A percentile compares a stretch with the other conserved stretches of the same genome.
Evolutionary conservation across 2,329 filamentous ascomycete genomes (phyloP).

Genomic region (Penicillium polonicum): DNA sequence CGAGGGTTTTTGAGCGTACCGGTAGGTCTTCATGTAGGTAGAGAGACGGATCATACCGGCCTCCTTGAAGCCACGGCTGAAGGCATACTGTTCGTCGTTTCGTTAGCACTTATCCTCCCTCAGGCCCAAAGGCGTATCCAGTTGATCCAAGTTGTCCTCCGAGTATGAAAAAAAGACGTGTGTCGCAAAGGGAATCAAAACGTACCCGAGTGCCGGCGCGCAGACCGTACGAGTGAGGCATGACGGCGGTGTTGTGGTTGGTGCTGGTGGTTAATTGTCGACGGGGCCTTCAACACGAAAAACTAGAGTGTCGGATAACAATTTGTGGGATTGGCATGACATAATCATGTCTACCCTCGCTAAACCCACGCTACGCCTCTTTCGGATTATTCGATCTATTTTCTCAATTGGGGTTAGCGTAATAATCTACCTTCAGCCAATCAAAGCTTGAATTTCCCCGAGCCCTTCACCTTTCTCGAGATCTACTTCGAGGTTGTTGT

Average conservation of each 20-base stretch:
- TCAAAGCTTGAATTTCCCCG: neutral
- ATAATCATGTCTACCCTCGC: constrained; percentile 25
- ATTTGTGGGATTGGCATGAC: constrained; percentile 9
- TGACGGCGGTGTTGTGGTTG: constrained; percentile 59
- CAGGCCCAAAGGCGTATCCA: constrained; percentile 12
- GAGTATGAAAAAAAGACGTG: constrained; percentile 4
- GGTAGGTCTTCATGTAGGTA: constrained; percentile 94
- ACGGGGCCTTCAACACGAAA: constrained; percentile 25
- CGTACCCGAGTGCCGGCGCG: constrained; percentile 80
- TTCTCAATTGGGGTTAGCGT: neutral
- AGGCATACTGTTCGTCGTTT: constrained; percentile 67
- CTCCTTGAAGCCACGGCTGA: constrained; percentile 91
- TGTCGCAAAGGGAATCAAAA: constrained; percentile 31
- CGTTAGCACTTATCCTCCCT: constrained; percentile 35
- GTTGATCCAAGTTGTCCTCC: constrained; percentile 1
- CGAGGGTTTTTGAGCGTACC: constrained; percentile 53
- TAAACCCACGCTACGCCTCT: neutral
- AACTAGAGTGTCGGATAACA: constrained; percentile 15
- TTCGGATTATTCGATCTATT: neutral
- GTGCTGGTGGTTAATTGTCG: constrained; percentile 41
- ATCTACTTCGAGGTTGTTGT: neutral
- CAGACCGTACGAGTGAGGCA: constrained; percentile 86
- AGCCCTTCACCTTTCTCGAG: neutral
- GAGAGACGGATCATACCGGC: constrained; percentile 90
- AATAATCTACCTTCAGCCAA: neutral